phyloP scores from a whole-genome alignment of 805 yeast genomes.

The Tetrapisispora taiwanensis region DNA sequence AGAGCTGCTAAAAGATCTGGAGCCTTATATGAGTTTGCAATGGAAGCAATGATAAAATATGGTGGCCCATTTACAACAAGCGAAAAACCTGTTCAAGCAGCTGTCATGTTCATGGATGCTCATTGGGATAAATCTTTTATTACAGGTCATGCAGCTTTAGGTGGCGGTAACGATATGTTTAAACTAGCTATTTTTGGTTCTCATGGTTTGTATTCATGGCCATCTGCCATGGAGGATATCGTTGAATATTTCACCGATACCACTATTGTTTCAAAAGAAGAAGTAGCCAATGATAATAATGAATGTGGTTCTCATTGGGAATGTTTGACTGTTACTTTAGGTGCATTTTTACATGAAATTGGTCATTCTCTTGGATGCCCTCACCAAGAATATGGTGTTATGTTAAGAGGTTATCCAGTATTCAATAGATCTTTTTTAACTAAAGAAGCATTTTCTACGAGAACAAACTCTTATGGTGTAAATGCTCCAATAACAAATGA shows the following conservation, averaged over 20 bases:
- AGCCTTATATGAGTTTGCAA: constrained; percentile 66
- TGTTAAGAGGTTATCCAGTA: constrained; percentile 76
- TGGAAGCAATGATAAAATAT: constrained; percentile 52
- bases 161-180: constrained; percentile 68
- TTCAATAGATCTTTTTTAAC: constrained; percentile 77
- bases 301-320: constrained; percentile 89
- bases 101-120: constrained; percentile 75
- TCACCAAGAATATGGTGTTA: constrained; percentile 81
- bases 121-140: constrained; percentile 65
- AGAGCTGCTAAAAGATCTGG: constrained; percentile 61
- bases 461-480: constrained; percentile 43
- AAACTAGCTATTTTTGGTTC: constrained; percentile 88
- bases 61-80: constrained; percentile 43
- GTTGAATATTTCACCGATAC: constrained; percentile 60
- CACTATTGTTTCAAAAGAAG: constrained; percentile 48
- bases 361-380: constrained; percentile 91
- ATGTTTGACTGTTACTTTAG: constrained; percentile 71
- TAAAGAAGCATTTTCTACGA: constrained; percentile 46
- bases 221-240: constrained; percentile 65
- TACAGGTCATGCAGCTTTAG: constrained; percentile 85
- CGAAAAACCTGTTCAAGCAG: constrained; percentile 58
- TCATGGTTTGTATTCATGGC: constrained; percentile 89
- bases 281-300: constrained; percentile 84
- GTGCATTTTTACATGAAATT: constrained; percentile 92
- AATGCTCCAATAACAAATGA: constrained; percentile 39